phyloP scores from a whole-genome alignment of 208 protist genomes.

The Trichomonas vaginalis region DNA sequence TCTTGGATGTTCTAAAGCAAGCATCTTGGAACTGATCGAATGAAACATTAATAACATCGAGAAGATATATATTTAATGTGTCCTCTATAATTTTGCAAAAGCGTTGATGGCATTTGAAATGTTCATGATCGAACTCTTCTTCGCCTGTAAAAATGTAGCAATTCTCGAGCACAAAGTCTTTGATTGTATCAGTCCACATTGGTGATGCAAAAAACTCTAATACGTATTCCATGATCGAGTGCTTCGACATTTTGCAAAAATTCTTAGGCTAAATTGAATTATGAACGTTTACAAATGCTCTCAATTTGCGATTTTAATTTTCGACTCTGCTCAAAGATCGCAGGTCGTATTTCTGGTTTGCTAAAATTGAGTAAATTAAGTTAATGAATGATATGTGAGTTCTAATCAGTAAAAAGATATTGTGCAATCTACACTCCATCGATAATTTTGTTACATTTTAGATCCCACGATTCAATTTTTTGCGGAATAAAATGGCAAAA shows the following conservation, averaged over 20 bases:
- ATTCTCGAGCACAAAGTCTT: background rate
- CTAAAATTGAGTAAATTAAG: too few species aligned
- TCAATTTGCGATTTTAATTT: too few species aligned
- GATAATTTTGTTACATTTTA: too few species aligned
- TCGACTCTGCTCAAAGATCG: too few species aligned
- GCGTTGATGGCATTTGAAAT: background rate
- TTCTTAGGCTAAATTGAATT: too few species aligned
- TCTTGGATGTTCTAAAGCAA: background rate
- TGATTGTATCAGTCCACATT: conserved; percentile 12
- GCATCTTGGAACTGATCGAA: background rate
- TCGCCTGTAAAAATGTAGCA: conserved; percentile 1
- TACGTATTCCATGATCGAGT: background rate
- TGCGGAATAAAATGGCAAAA: too few species aligned
- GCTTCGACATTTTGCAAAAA: background rate
- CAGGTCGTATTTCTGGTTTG: too few species aligned
- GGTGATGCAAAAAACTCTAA: background rate
- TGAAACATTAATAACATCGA: background rate
- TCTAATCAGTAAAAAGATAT: too few species aligned
- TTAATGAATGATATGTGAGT: too few species aligned
- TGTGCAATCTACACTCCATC: too few species aligned
- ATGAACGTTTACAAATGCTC: too few species aligned
- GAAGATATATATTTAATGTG: background rate
- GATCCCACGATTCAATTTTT: too few species aligned
- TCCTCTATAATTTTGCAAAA: conserved; percentile 12
- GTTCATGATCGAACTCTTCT: background rate